These are phyloP conservation scores for Globisporangium paroecandrum DNA, from an alignment of 352 stramenopile genomes.

Conservation along the genomic window DNA sequence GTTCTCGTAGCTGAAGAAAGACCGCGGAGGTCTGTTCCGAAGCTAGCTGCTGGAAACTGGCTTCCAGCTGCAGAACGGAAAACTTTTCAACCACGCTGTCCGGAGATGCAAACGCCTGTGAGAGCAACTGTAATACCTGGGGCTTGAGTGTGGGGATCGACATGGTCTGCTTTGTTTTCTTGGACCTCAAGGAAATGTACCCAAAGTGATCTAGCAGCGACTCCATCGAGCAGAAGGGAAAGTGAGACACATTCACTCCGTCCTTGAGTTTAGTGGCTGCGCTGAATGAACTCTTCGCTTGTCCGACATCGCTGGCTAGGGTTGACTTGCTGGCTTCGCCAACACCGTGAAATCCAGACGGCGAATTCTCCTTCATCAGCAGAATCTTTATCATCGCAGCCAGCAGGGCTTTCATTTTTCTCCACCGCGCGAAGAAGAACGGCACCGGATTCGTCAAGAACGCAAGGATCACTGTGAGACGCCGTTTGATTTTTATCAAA, in stretches of 20 bases:
- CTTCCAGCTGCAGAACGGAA: conserved; percentile 23
- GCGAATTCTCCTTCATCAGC: not conserved
- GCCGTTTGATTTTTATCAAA: conserved; percentile 18
- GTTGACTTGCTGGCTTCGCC: not conserved
- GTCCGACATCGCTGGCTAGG: not conserved
- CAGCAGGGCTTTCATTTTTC: conserved; percentile 13
- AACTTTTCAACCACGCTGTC: conserved; percentile 12
- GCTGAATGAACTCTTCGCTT: not conserved
- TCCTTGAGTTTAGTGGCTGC: not conserved
- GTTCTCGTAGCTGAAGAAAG: conserved; percentile 12
- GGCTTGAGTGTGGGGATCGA: conserved; percentile 16
- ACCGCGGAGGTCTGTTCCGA: not conserved
- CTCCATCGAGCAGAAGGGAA: conserved; percentile 31
- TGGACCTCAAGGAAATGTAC: conserved; percentile 21
- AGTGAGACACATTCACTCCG: conserved; percentile 13
- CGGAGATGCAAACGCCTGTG: not conserved
- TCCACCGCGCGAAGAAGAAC: conserved; percentile 17
- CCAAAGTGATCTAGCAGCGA: conserved; percentile 35
- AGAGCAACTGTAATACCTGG: conserved; percentile 14
- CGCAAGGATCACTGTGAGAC: not conserved
- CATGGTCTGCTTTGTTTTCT: conserved; percentile 32
- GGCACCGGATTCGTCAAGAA: conserved; percentile 19
- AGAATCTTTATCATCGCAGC: not conserved
- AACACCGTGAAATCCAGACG: not conserved
- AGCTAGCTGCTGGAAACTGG: conserved; percentile 9